Percentiles rank a stretch among this genome's conserved stretches.
Evolutionary conservation across 2,329 filamentous ascomycete genomes (phyloP).

Genomic region (Neoascochyta sp.): DNA sequence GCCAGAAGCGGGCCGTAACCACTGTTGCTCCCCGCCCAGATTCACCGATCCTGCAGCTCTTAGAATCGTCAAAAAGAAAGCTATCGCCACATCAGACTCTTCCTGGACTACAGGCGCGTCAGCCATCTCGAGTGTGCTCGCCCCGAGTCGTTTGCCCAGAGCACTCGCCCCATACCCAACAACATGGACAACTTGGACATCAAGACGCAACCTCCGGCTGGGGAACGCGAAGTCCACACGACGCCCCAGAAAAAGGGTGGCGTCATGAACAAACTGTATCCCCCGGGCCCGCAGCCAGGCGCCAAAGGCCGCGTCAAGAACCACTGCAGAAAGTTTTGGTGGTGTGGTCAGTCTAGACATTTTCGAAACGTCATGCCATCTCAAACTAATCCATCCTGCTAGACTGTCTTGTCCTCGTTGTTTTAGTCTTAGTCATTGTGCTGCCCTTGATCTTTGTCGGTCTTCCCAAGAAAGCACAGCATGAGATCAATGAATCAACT

Average conservation of each 20-base stretch:
- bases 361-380: neutral
- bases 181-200: constrained; percentile 21
- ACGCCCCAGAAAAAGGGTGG: constrained; percentile 25
- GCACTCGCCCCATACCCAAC: constrained; percentile 1
- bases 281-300: constrained; percentile 30
- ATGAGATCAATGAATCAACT: constrained; percentile 50
- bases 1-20: too few relatives aligned
- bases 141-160: too few relatives aligned
- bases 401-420: constrained; percentile 49
- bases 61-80: too few relatives aligned
- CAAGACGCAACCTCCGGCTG: constrained; percentile 12
- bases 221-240: constrained; percentile 16
- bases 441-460: constrained; percentile 57
- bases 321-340: constrained; percentile 39
- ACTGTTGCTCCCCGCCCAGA: too few relatives aligned
- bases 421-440: constrained; percentile 54
- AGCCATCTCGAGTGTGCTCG: too few relatives aligned
- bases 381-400: constrained; percentile 4
- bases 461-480: constrained; percentile 57
- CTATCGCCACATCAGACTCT: too few relatives aligned
- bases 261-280: constrained; percentile 33
- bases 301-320: constrained; percentile 33
- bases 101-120: too few relatives aligned
- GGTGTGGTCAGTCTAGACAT: constrained; percentile 30
- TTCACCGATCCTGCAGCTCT: too few relatives aligned